Conservation (phyloP, 179 eudicot genomes). For the Beta lomatogona region DNA sequence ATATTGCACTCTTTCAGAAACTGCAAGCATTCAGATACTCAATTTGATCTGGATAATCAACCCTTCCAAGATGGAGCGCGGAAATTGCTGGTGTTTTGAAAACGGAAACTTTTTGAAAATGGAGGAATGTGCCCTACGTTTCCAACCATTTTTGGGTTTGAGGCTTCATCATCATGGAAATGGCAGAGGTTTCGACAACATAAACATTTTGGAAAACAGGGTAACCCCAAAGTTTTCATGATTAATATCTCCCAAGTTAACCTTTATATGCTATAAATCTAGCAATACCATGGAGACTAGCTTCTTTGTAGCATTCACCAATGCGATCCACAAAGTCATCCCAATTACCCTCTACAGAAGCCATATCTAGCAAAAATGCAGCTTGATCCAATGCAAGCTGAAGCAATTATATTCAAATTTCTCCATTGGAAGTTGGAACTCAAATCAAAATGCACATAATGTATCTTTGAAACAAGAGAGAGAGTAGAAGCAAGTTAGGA, state of each 20-base stretch:
- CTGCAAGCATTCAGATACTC: not conserved
- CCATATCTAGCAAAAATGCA: conserved; percentile 86
- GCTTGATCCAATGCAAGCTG: conserved; percentile 93
- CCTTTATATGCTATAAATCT: conserved; percentile 60
- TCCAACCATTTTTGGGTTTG: too few relatives aligned
- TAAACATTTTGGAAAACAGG: too few relatives aligned
- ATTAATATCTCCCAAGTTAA: conserved; percentile 5
- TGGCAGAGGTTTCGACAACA: too few relatives aligned
- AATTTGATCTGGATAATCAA: not conserved
- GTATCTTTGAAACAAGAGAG: not conserved
- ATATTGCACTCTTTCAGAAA: not conserved
- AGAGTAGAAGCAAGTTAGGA: not conserved
- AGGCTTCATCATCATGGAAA: too few relatives aligned
- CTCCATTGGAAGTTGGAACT: not conserved
- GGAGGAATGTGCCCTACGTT: too few relatives aligned
- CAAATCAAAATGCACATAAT: conserved; percentile 8
- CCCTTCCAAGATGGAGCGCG: too few relatives aligned
- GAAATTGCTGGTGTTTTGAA: too few relatives aligned
- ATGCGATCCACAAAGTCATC: conserved; percentile 58
- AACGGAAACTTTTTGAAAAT: too few relatives aligned
- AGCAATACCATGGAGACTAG: conserved; percentile 72
- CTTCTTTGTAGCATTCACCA: conserved; percentile 75
- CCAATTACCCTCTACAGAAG: conserved; percentile 94
- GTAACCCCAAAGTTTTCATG: too few relatives aligned
- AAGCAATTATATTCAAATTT: conserved; percentile 7